Evolutionary conservation across 805 yeast species (phyloP).

Genomic region (Kodamaea restingae): DNA sequence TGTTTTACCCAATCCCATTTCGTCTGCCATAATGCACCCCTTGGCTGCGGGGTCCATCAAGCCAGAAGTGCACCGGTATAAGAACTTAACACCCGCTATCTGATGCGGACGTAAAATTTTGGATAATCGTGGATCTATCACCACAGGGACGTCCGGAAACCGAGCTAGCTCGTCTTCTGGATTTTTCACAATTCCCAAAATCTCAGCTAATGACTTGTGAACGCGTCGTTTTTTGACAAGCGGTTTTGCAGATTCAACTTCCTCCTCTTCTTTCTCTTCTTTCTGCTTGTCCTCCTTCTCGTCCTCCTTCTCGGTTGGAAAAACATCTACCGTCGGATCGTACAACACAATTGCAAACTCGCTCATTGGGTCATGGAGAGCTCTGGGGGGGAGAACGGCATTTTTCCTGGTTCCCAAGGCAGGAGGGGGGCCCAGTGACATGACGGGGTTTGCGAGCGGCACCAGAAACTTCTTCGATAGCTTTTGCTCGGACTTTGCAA

Average conservation of each 20-base stretch:
- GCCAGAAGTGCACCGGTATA: conserved; percentile 89
- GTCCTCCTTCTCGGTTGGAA: conserved; percentile 26
- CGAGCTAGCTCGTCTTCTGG: conserved; percentile 47
- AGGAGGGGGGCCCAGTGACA: conserved; percentile 55
- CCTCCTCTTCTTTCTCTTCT: conserved; percentile 11
- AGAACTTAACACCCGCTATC: conserved; percentile 88
- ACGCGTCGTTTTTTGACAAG: conserved; percentile 34
- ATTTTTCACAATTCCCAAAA: conserved; percentile 63
- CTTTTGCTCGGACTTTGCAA: conserved; percentile 32
- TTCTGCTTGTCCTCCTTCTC: conserved; percentile 18
- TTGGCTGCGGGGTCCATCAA: conserved; percentile 75
- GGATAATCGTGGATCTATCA: conserved; percentile 83
- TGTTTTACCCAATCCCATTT: conserved; percentile 93
- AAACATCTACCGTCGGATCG: conserved; percentile 85
- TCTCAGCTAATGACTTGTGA: conserved; percentile 71
- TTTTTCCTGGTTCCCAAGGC: conserved; percentile 79
- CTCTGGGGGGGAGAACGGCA: conserved; percentile 72
- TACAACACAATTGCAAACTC: conserved; percentile 92
- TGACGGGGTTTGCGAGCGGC: conserved; percentile 48
- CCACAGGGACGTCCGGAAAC: conserved; percentile 89
- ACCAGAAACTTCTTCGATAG: conserved; percentile 50
- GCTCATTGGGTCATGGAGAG: conserved; percentile 91
- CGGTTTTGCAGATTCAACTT: conserved; percentile 8
- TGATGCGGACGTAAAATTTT: conserved; percentile 93
- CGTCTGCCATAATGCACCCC: conserved; percentile 98